These are phyloP conservation scores for Irpex sp. DNA, from an alignment of 1,284 basidiomycete genomes.

Conservation along the genomic window DNA sequence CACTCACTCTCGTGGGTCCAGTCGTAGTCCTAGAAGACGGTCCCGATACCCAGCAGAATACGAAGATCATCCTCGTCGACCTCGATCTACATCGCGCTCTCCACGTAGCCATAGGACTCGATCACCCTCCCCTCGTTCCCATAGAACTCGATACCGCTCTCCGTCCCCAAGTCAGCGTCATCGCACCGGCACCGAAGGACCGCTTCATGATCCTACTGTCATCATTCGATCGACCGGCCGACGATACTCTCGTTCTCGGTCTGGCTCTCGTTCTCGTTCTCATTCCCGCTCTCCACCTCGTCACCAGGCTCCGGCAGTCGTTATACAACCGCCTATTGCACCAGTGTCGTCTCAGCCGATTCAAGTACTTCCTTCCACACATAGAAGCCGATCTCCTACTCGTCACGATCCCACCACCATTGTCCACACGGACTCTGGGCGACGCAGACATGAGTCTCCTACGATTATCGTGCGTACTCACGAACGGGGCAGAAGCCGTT, in stretches of 20 bases:
- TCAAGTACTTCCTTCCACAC: neutral
- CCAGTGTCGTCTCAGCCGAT: neutral
- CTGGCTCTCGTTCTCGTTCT: constrained; percentile 5
- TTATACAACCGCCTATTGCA: neutral
- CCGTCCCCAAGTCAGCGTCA: neutral
- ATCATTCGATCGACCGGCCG: neutral
- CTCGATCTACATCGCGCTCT: neutral
- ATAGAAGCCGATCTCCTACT: neutral
- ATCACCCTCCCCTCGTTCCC: constrained; percentile 6
- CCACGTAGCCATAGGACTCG: neutral
- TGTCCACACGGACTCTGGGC: neutral
- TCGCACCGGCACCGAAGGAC: neutral
- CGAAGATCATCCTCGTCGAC: neutral
- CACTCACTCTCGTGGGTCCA: neutral
- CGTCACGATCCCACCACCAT: neutral
- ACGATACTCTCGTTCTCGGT: neutral
- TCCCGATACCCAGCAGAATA: neutral
- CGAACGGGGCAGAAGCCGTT: neutral
- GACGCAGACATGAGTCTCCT: neutral
- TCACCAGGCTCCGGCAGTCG: neutral
- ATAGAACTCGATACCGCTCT: constrained; percentile 1
- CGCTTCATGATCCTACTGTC: neutral
- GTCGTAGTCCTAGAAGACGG: neutral
- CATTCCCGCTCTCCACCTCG: constrained; percentile 15
- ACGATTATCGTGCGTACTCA: neutral